Evolutionary conservation across 345 rosid species (phyloP).

Genomic region (Pistacia vera): DNA sequence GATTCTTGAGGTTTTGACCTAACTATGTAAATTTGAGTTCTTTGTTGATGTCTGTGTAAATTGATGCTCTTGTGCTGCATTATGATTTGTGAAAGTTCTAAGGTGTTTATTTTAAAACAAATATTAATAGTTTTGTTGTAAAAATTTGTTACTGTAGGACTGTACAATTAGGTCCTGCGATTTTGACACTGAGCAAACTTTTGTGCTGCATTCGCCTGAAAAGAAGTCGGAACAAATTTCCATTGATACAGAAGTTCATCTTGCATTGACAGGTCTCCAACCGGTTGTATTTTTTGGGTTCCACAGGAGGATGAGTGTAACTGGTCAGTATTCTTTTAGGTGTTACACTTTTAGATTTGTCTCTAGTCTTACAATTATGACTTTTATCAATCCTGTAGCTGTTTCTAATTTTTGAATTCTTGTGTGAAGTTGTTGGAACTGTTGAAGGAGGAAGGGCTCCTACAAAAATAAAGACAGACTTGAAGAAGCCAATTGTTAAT

Average conservation of each 20-base stretch:
- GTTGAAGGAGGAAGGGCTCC: conserved; percentile 95
- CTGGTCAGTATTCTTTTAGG: conserved; percentile 54
- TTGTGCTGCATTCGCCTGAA: conserved; percentile 94
- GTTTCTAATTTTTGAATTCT: conserved; percentile 14
- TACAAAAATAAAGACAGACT: conserved; percentile 91
- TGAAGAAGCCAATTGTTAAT: conserved; percentile 91
- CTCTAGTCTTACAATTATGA: background rate
- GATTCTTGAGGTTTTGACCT: conserved; percentile 69
- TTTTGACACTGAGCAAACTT: conserved; percentile 90
- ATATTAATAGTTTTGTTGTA: background rate
- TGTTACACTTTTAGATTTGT: background rate
- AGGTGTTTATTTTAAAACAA: background rate
- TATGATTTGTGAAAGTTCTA: background rate
- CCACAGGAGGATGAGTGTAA: conserved; percentile 89
- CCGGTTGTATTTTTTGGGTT: conserved; percentile 98
- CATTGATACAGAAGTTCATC: conserved; percentile 82
- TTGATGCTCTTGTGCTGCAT: background rate
- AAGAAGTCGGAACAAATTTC: conserved; percentile 79
- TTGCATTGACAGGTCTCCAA: conserved; percentile 92
- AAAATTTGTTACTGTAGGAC: conserved; percentile 54
- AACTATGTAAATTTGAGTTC: background rate
- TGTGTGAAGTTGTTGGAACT: conserved; percentile 90
- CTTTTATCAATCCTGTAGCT: background rate
- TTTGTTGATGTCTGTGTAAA: background rate
- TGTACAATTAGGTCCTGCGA: conserved; percentile 95